Evolutionary conservation across 495 filamentous ascomycete genomes (phyloP), one percentile per base, ranked within the genome.

Genomic region (Podospora sp.): DNA sequence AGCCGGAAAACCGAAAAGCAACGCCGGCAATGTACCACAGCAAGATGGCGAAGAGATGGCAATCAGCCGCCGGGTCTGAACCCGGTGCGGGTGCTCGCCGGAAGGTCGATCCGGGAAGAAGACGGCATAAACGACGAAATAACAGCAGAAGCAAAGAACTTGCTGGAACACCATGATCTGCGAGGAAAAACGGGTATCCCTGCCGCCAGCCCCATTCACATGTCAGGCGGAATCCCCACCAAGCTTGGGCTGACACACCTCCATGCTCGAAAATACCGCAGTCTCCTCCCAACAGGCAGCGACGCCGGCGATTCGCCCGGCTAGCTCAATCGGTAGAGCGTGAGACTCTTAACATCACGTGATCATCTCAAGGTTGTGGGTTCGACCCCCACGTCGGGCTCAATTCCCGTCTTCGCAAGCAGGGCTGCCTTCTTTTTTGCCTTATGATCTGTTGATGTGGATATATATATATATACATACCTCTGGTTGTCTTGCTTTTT

Each of bases 261-360:
- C 16, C 16, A 18, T 46, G 40, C 14, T 14, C 40, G 40, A 46
- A 46, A 46, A 46, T 46, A 46, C 40, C 12, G 40, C 5, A 2
- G 11, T 14, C 4, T 46, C 5, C 12, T 2, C 2, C 16, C 4
- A 46, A 46, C 40, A 46, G 40, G 40, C 40, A 46, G 40, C 12
- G 16, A 46, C 2, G 40, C 40, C 40, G 40, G 40, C 40, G 40
- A 46, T 46, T 46, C 40, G 75, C 75, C 75, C 73, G 77, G 87
- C 86, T 90, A 90, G 88, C 88, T 90, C 88, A 90, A 90, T 90
- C 88, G 88, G 88, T 89, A 90, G 88, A 90, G 88, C 88, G 88
- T 90, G 85, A 89, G 88, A 90, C 88, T 90, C 88, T 90, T 90
- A 90, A 88, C 25, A 18, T 46, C 9, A 12, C 16, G 11, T 18